Evolutionary conservation across 225 moss, liverwort and hornwort species (phyloP).

Genomic region (Polytrichum formosum): DNA sequence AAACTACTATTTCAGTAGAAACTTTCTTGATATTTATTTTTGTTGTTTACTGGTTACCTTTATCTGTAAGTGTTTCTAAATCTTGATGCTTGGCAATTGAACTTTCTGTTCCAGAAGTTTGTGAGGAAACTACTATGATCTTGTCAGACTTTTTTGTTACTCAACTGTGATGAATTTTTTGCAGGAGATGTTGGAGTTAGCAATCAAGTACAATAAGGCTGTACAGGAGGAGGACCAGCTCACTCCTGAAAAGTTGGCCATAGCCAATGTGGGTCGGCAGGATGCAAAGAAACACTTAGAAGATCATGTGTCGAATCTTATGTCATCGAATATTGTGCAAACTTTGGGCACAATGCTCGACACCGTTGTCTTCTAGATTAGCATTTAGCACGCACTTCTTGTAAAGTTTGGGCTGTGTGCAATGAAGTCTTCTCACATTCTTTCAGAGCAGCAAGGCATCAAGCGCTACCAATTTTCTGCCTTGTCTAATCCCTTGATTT

Average conservation of each 20-base stretch:
- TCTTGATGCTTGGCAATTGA: too few species aligned
- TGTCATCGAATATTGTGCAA: conserved; percentile 97
- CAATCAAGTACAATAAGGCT: conserved; percentile 90
- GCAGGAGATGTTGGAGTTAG: conserved; percentile 92
- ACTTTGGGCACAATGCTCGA: conserved; percentile 97
- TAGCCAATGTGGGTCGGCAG: conserved; percentile 93
- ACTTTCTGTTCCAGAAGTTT: too few species aligned
- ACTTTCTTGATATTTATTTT: too few species aligned
- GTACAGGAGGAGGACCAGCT: conserved; percentile 97
- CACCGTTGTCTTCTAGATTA: conserved; percentile 83
- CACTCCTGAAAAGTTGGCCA: conserved; percentile 79
- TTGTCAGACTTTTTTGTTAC: too few species aligned
- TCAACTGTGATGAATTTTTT: background rate
- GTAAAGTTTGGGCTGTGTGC: background rate
- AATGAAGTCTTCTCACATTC: too few species aligned
- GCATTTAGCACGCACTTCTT: background rate
- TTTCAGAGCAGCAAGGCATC: too few species aligned
- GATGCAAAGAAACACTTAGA: conserved; percentile 96
- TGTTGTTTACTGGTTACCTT: too few species aligned
- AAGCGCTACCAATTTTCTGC: too few species aligned
- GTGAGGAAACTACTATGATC: too few species aligned
- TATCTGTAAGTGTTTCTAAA: too few species aligned
- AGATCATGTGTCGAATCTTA: conserved; percentile 89
- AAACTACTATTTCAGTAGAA: too few species aligned
- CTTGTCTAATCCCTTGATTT: too few species aligned